phyloP scores from a whole-genome alignment of 2,329 filamentous ascomycete species.

The Calonectria pseudoreteaudii region DNA sequence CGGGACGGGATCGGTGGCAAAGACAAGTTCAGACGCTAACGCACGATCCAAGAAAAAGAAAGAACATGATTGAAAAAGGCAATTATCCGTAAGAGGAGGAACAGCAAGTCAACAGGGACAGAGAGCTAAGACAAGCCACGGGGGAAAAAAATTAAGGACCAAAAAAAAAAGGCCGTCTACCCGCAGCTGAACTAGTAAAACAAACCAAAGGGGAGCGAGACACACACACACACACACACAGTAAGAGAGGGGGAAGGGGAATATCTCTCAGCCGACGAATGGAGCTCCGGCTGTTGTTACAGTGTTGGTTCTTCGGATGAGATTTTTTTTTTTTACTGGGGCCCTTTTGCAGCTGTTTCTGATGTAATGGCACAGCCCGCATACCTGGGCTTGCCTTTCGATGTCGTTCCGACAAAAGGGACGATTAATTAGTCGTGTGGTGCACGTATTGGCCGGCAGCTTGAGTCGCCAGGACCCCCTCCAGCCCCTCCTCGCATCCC shows the following conservation, averaged over 20 bases:
- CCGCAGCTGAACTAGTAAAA: conserved; percentile 2
- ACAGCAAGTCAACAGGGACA: not conserved
- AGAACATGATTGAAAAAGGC: not conserved
- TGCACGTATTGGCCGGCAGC: not conserved
- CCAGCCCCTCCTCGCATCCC: not conserved
- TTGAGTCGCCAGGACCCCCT: not conserved
- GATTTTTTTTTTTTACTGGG: not conserved
- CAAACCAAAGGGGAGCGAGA: not conserved
- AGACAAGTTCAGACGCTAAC: not conserved
- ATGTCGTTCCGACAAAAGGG: conserved; percentile 8
- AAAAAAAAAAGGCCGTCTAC: not conserved
- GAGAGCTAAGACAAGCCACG: conserved; percentile 1
- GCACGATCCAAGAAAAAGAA: not conserved
- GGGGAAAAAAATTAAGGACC: not conserved
- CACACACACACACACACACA: not conserved
- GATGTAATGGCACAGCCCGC: not conserved
- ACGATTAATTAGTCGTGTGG: conserved; percentile 6
- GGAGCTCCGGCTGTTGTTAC: not conserved
- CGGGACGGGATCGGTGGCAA: conserved; percentile 13
- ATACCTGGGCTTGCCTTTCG: not conserved
- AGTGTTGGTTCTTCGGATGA: not conserved
- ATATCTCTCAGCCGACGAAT: not conserved
- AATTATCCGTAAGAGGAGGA: not conserved
- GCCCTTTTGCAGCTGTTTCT: not conserved
- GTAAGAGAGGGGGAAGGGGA: not conserved